These are phyloP conservation scores for Diaporthe sp. DNA, from an alignment of 2,329 filamentous ascomycete genomes.

Conservation along the genomic window DNA sequence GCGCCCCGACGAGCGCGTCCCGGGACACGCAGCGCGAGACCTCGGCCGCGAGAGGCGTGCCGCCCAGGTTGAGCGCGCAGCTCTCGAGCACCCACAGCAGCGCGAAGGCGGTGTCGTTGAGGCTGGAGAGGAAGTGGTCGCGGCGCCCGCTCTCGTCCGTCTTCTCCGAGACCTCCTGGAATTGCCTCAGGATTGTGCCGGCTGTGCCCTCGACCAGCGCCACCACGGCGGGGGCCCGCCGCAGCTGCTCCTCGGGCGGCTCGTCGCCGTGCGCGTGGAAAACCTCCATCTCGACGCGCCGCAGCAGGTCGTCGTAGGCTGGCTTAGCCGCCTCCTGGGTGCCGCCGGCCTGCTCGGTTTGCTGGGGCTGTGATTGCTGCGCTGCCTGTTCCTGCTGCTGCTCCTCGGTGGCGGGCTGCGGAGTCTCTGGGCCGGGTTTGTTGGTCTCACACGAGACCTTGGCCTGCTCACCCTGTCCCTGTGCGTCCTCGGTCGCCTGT, in stretches of 20 bases:
- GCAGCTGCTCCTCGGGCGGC: background rate
- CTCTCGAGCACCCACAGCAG: conserved; percentile 9
- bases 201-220: background rate
- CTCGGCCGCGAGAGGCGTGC: conserved; percentile 12
- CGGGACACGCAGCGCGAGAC: background rate
- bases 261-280: background rate
- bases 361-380: background rate
- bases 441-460: too few relatives aligned
- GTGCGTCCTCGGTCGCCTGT: too few relatives aligned
- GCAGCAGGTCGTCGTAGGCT: background rate
- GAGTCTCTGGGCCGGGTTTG: background rate
- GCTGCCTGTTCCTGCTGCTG: background rate
- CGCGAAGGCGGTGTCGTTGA: background rate
- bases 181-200: background rate
- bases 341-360: background rate
- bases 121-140: background rate
- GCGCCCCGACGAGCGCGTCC: background rate
- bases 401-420: too few relatives aligned
- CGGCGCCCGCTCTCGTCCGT: background rate
- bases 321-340: background rate
- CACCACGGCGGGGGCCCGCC: background rate
- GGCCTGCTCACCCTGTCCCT: background rate
- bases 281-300: background rate
- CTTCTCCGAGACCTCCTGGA: background rate
- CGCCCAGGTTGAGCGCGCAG: background rate